Base-by-base conservation (phyloP, 1,284 basidiomycete genomes). In the Ganoderma lingzhi region DNA sequence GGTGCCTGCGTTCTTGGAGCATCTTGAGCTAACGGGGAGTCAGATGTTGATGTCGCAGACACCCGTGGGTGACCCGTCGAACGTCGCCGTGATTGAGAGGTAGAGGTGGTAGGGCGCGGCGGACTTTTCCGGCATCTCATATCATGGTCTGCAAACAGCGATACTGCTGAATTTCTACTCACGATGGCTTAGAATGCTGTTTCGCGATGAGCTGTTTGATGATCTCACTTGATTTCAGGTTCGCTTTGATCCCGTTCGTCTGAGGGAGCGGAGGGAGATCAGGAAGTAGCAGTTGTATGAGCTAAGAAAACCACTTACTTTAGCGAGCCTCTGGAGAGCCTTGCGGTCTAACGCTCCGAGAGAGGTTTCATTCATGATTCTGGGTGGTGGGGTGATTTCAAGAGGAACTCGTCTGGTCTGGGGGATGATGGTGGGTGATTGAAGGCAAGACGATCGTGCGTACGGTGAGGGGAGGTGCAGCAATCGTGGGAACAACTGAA, bases 231-330 rank as follows among this genome's bases (percentile, higher is more conserved):
- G 59, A 61, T 23, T 61, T 61, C n/a, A 61, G n/a, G 28, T 61
- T 61, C 10, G 59, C 59, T 39, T 61, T 61, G 59, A 61, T 61
- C 35, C 59, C 59, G 39, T 61, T 61, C 2, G 37, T 42, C 59
- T 61, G 14, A 39, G 14, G 39, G 5, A 23, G 14, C 4, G 59
- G 23, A 30, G 39, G 39, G 23, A 30, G 39, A 23, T 41, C 23
- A n/a, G 59, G n/a, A 23, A n/a, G 37, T 30, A 44, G 59, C 3
- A 2, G 12, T n/a, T 28, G 23, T 35, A 2, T 30, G 23, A 15
- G 39, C 28, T 12, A 14, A 23, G 17, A 41, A 14, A 39, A 30
- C 23, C 12, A 41, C 39, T 42, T 41, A 61, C 59, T n/a, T 61
- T 61, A 0, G 59, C 59, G 5, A 61, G n/a, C 10, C 28, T 23